These are phyloP conservation scores for Periconia sp. DNA, from an alignment of 2,329 filamentous ascomycete genomes.

Conservation along the genomic window DNA sequence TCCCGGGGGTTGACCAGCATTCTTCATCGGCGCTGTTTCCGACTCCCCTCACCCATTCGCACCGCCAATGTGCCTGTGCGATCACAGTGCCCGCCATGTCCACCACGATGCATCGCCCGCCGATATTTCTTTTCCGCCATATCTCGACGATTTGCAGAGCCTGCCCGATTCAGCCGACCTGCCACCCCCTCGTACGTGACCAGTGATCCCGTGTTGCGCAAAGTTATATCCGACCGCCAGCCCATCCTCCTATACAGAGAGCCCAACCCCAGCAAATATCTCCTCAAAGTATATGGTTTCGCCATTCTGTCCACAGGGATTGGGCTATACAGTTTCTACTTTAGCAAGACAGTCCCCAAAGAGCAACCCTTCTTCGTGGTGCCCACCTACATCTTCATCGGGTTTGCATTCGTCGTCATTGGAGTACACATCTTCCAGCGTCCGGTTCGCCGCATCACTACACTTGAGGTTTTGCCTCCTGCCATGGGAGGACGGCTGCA, in stretches of 20 bases:
- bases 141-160: conserved; percentile 20
- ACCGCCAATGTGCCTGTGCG: conserved; percentile 29
- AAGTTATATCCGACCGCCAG: conserved; percentile 29
- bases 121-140: conserved; percentile 29
- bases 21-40: conserved; percentile 28
- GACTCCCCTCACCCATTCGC: conserved; percentile 37
- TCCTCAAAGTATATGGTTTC: conserved; percentile 32
- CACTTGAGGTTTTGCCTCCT: conserved; percentile 34
- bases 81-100: conserved; percentile 18
- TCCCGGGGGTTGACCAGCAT: conserved; percentile 32
- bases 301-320: conserved; percentile 24
- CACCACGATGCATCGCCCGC: conserved; percentile 8
- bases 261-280: conserved; percentile 28
- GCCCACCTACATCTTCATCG: conserved; percentile 36
- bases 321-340: conserved; percentile 33
- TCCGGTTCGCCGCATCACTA: conserved; percentile 31
- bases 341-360: conserved; percentile 26
- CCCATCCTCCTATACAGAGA: conserved; percentile 39
- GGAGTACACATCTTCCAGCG: conserved; percentile 35
- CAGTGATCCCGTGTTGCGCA: conserved; percentile 37
- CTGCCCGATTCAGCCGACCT: neutral
- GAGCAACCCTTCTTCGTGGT: conserved; percentile 36
- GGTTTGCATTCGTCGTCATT: conserved; percentile 28
- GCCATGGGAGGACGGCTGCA: conserved; percentile 30
- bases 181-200: conserved; percentile 16